Percentiles rank a stretch among this genome's conserved stretches.
phyloP scores from a whole-genome alignment of 352 stramenopile species.

The Phytophthora sojae region DNA sequence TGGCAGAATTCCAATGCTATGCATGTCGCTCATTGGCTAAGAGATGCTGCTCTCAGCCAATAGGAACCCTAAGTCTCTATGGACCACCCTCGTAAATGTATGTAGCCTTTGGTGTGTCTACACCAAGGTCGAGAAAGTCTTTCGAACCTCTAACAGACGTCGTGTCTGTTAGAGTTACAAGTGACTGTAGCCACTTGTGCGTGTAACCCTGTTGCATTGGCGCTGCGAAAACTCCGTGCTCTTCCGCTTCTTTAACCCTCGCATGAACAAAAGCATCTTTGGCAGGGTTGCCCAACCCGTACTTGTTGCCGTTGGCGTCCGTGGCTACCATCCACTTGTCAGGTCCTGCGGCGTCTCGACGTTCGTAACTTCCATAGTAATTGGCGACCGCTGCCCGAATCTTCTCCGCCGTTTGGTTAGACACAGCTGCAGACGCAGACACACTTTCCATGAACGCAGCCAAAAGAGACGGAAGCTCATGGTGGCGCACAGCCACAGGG shows the following conservation, averaged over 20 bases:
- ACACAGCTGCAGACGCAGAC: neutral
- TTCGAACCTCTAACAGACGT: too few species aligned
- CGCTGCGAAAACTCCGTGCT: neutral
- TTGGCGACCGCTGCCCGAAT: slow-evolving; percentile 13
- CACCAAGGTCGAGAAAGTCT: too few species aligned
- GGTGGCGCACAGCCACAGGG: neutral
- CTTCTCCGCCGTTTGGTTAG: slow-evolving; percentile 15
- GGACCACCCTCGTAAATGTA: too few species aligned
- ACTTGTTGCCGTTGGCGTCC: neutral
- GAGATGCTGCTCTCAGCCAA: too few species aligned
- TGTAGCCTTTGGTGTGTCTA: too few species aligned
- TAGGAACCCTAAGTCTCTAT: too few species aligned
- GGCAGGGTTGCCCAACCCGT: neutral
- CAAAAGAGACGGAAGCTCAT: slow-evolving; percentile 11
- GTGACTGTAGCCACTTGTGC: too few species aligned
- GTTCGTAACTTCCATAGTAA: neutral
- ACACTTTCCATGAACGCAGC: slow-evolving; percentile 24
- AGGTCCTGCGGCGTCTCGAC: neutral
- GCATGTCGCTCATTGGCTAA: too few species aligned
- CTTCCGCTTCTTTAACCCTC: neutral
- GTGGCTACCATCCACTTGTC: neutral
- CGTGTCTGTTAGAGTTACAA: too few species aligned
- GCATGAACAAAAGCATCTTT: neutral
- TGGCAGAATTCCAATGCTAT: too few species aligned
- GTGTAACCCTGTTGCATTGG: too few species aligned